Evolutionary conservation across 441 rosid species (phyloP).

Genomic region (Populus hybrid): DNA sequence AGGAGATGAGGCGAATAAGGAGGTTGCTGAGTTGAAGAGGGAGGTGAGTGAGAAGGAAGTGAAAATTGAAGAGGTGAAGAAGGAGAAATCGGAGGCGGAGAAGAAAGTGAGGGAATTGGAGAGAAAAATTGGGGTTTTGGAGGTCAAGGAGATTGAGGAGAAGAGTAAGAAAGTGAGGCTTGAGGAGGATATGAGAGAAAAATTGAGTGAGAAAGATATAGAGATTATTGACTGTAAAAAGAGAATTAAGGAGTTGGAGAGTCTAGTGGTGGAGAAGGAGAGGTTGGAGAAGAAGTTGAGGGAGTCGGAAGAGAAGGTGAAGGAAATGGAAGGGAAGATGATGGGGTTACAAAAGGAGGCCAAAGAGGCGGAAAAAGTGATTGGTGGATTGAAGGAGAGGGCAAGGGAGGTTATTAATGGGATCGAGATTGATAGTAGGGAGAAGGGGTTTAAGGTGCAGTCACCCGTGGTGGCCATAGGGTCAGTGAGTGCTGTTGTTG

Average conservation of each 20-base stretch:
- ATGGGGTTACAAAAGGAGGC: conserved; percentile 38
- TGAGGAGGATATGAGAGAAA: conserved; percentile 61
- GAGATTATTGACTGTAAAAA: conserved; percentile 37
- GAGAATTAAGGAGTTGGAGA: conserved; percentile 43
- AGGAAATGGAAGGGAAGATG: conserved; percentile 38
- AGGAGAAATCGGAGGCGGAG: conserved; percentile 47
- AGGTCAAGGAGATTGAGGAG: conserved; percentile 57
- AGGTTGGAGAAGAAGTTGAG: conserved; percentile 23
- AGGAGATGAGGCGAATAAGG: conserved; percentile 42
- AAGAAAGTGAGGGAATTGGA: conserved; percentile 65
- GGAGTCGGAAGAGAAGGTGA: conserved; percentile 34
- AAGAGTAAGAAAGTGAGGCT: conserved; percentile 52
- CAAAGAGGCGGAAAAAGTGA: conserved; percentile 36
- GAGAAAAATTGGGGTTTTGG: conserved; percentile 52
- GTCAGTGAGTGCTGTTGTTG: conserved; percentile 45
- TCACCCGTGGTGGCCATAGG: conserved; percentile 52
- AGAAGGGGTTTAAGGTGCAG: conserved; percentile 28
- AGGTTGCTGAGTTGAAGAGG: conserved; percentile 42
- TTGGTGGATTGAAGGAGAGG: conserved; percentile 39
- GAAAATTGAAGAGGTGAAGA: conserved; percentile 46
- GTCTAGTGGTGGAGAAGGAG: conserved; percentile 33
- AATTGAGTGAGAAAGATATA: conserved; percentile 44
- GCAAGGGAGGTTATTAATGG: conserved; percentile 35
- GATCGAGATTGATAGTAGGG: conserved; percentile 19
- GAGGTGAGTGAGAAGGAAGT: conserved; percentile 42